Evolutionary conservation across 192 early-diverging fungal genomes (phyloP), one percentile per base, ranked within the genome.

Genomic region (Funneliformis geosporum): DNA sequence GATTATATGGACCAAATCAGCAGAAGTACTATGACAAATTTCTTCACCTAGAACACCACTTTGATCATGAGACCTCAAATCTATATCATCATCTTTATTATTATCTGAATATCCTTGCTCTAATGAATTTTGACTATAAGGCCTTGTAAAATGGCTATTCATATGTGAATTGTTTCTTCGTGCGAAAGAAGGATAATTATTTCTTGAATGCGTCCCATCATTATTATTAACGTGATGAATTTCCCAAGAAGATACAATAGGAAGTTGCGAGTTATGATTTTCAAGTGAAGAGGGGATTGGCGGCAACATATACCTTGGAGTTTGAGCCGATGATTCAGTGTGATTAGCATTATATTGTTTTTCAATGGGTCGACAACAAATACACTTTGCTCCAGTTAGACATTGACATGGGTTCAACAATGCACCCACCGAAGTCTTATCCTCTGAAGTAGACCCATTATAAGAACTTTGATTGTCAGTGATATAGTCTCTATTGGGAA

Each of bases 1-100:
- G 12, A 76, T 76, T 6, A 65, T 76, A 25, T 76, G 43, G 38
- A 33, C 75, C 11, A 76, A 44, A 65, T 76, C 75, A 12, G 60
- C 27, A 25, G 75, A 38, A 25, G 60, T 43, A 40, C 28, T 44
- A 21, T 64, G 75, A 76, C 60, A 64, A 40, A 76, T 8, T 64
- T 61, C 27, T 65, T 76, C n/a, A 8, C 75, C 75, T 40, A 76
- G 33, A 61, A 64, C 16, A 10, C 12, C 33, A 64, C 40, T 76
- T 44, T 76, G 43, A 60, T 76, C 40, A 21, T 6, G 18, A 55
- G 50, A 21, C 6, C 21, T 18, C 16, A 21, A 55, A 21, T 55
- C 16, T 16, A 16, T 55, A 55, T 55, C 5, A 55, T 55, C 18
- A 55, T 55, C 18, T 5, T 55, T 21, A 55, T 55, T 18, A 55